These are phyloP conservation scores for Blastocystis hominis DNA, from an alignment of 352 stramenopile species.

Conservation along the genomic window DNA sequence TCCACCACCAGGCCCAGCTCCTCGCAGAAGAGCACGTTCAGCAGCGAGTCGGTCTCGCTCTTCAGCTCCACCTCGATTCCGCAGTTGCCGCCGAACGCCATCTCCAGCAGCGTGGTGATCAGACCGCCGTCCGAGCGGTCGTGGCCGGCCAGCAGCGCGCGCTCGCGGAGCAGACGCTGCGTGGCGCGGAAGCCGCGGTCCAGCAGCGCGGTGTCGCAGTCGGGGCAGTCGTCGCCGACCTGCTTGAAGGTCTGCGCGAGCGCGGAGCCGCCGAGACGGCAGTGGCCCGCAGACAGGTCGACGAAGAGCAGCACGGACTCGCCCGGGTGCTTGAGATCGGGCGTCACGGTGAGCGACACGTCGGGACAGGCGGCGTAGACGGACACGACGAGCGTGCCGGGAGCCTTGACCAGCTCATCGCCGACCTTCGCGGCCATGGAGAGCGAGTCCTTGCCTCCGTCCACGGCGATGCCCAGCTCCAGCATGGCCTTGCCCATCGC, in stretches of 20 bases:
- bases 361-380: constrained; percentile 92
- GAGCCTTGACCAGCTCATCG: constrained; percentile 88
- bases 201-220: constrained; percentile 81
- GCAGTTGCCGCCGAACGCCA: constrained; percentile 95
- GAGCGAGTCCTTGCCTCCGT: constrained; percentile 96
- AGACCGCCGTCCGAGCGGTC: constrained; percentile 94
- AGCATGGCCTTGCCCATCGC: constrained; percentile 88
- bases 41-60: constrained; percentile 58
- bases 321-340: constrained; percentile 82
- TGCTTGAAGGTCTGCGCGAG: constrained; percentile 79
- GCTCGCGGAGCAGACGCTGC: constrained; percentile 72
- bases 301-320: constrained; percentile 82
- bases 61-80: constrained; percentile 79
- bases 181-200: constrained; percentile 68
- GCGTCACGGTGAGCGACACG: constrained; percentile 90
- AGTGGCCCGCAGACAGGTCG: constrained; percentile 78
- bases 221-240: constrained; percentile 72
- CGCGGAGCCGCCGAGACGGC: constrained; percentile 84
- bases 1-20: constrained; percentile 92
- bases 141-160: constrained; percentile 83
- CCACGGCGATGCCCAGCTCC: constrained; percentile 85
- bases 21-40: constrained; percentile 83
- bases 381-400: constrained; percentile 89
- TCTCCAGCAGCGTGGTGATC: constrained; percentile 88
- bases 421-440: constrained; percentile 89